Base-by-base conservation (phyloP, 1,139 yeast genomes). In the Nakaseomyces sp. region DNA sequence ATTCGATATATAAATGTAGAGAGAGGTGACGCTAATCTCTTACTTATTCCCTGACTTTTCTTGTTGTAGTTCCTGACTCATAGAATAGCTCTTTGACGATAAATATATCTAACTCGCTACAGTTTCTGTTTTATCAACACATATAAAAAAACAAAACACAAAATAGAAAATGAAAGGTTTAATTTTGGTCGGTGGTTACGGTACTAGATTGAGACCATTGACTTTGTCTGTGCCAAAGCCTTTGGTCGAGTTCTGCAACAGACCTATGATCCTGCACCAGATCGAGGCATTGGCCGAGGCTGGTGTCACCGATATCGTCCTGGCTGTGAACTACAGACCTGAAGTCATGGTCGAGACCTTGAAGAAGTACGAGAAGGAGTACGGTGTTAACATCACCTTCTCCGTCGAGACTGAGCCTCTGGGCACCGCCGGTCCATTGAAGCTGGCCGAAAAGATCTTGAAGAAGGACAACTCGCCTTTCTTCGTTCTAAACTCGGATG, bases 361-460 rank as follows among this genome's bases (percentile, higher is more conserved):
- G 65, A 77, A 89, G 71, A 79, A 89, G 71, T 93, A 89, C 77
- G 98, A 91, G 73, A 74, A 82, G 64, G 88, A 82, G 68, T 91
- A 86, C 69, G 96, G 96, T 67, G 95, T 93, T 55, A 73, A 75
- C 60, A 93, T 93, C 70, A 88, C 97, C 47, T 93, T 93, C 73
- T 87, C 96, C 44, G 97, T 93, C 56, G 99, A 93, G 75, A 94
- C 91, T 66, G 99, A 93, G 74, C 98, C 98, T 50, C 77, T 93
- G 67, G 99, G 97, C 54, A 91, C 99, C 55, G 98, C 98, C 54
- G 99, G 99, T 67, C 99, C 99, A 52, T 77, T 91, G 67, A 91
- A 89, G 72, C 83, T 91, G 63, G 98, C 99, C 55, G 97, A 89
- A 73, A 77, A 84, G 55, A 82, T 91, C 48, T 77, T 91, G 68